These are phyloP conservation scores for Taxillus chinensis DNA, from an alignment of 164 flowering plant genomes.

Conservation along the genomic window DNA sequence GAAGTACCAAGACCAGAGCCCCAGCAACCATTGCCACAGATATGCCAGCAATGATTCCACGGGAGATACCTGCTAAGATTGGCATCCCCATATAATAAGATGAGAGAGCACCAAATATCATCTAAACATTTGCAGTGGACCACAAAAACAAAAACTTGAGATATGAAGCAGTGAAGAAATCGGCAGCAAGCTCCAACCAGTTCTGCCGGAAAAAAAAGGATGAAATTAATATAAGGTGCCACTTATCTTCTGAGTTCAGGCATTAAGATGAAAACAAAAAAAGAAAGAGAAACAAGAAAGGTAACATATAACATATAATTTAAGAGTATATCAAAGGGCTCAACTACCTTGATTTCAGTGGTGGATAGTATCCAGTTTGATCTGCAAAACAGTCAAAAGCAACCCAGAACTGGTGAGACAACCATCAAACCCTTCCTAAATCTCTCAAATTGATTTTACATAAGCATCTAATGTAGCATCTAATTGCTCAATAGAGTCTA, in stretches of 20 bases:
- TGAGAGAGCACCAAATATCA: background rate
- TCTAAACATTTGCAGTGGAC: background rate
- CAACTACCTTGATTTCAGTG: conserved; percentile 28
- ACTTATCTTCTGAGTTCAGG: background rate
- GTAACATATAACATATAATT: background rate
- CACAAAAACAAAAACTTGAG: background rate
- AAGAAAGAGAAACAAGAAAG: background rate
- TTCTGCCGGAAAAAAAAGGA: conserved; percentile 25
- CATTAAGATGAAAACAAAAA: too few species aligned
- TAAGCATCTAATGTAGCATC: too few species aligned
- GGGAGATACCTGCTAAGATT: conserved; percentile 31
- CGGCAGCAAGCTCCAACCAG: conserved; percentile 13
- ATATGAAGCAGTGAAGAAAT: background rate
- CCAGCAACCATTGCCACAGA: conserved; percentile 25
- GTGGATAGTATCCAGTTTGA: conserved; percentile 32
- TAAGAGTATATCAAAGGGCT: background rate
- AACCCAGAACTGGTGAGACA: conserved; percentile 2
- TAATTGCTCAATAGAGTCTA: too few species aligned
- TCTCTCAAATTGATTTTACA: too few species aligned
- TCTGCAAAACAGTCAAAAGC: conserved; percentile 26
- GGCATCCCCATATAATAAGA: conserved; percentile 6
- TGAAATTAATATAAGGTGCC: background rate
- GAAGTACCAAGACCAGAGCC: conserved; percentile 18
- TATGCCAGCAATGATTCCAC: conserved; percentile 40
- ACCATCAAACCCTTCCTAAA: background rate